Evolutionary conservation across 352 stramenopile genomes (phyloP).

Genomic region (Plasmopara muralis): DNA sequence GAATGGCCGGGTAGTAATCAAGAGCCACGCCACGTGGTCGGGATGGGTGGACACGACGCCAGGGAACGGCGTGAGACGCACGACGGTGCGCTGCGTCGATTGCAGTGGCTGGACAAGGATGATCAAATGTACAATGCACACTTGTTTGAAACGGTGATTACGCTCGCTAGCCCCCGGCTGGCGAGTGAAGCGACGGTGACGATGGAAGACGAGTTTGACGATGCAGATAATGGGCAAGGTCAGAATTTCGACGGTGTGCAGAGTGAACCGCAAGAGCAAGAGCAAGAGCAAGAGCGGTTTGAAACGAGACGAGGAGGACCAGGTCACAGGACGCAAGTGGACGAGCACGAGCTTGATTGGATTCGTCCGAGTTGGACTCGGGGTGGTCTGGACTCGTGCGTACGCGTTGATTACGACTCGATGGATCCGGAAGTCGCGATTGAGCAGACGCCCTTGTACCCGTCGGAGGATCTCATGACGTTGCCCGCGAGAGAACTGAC

Average conservation of each 20-base stretch:
- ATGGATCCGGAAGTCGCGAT: slow-evolving; percentile 71
- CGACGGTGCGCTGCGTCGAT: slow-evolving; percentile 11
- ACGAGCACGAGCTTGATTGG: slow-evolving; percentile 39
- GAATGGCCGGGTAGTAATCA: slow-evolving; percentile 38
- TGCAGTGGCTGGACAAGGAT: slow-evolving; percentile 49
- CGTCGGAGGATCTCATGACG: slow-evolving; percentile 48
- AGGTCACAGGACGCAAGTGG: slow-evolving; percentile 2
- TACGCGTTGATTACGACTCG: slow-evolving; percentile 28
- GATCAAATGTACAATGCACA: slow-evolving; percentile 54
- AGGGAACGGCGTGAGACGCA: slow-evolving; percentile 3
- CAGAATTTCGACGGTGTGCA: too few relatives aligned
- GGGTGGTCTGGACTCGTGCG: slow-evolving; percentile 31
- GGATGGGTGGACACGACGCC: slow-evolving; percentile 10
- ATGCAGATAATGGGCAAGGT: too few relatives aligned
- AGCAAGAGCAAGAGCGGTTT: too few relatives aligned
- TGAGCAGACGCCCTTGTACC: slow-evolving; percentile 55
- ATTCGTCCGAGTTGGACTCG: slow-evolving; percentile 48
- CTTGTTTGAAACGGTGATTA: slow-evolving; percentile 46
- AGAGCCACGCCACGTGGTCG: slow-evolving; percentile 23
- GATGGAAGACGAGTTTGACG: slow-evolving; percentile 16
- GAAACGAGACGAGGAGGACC: too few relatives aligned
- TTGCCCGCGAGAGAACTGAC: slow-evolving; percentile 43
- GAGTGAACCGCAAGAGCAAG: slow-evolving; percentile 7
- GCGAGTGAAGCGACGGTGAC: slow-evolving; percentile 12
- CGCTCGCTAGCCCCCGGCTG: slow-evolving; percentile 21